These are phyloP conservation scores for Lyophyllum semitale DNA, from an alignment of 768 basidiomycete species.

Conservation along the genomic window DNA sequence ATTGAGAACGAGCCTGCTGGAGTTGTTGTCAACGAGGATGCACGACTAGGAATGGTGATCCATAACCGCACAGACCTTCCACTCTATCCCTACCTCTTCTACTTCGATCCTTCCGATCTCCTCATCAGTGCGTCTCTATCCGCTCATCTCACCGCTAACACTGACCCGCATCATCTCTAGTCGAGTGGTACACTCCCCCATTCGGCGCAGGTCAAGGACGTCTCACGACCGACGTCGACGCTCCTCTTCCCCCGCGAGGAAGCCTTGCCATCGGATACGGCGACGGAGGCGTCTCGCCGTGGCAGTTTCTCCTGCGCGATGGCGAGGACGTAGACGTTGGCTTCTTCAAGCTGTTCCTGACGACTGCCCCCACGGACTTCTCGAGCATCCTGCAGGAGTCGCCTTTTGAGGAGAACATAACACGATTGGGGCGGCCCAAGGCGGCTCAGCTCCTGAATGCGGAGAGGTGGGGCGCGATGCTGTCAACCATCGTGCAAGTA, in stretches of 20 bases:
- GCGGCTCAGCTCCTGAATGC: background rate
- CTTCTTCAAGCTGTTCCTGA: conserved; percentile 44
- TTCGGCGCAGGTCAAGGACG: conserved; percentile 25
- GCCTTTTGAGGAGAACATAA: conserved; percentile 25
- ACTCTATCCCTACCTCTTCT: conserved; percentile 41
- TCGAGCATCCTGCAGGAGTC: conserved; percentile 32
- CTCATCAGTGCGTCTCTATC: conserved; percentile 29
- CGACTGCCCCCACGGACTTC: conserved; percentile 36
- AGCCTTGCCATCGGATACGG: conserved; percentile 42
- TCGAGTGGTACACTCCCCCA: conserved; percentile 22
- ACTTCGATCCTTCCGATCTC: conserved; percentile 43
- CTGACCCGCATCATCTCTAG: background rate
- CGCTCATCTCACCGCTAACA: background rate
- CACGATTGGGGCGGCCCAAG: background rate
- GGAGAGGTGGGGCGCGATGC: background rate
- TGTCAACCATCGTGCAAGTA: background rate
- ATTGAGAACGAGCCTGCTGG: conserved; percentile 27
- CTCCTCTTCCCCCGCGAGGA: conserved; percentile 7
- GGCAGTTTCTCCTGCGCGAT: conserved; percentile 29
- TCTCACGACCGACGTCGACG: conserved; percentile 21
- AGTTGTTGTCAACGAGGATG: conserved; percentile 25
- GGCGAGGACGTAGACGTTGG: conserved; percentile 38
- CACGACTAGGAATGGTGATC: conserved; percentile 34
- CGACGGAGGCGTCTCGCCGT: conserved; percentile 31
- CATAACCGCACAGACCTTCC: conserved; percentile 31